Evolutionary conservation across 164 flowering plant species (phyloP), one percentile per base, ranked within the genome.

Genomic region (Santalum album): DNA sequence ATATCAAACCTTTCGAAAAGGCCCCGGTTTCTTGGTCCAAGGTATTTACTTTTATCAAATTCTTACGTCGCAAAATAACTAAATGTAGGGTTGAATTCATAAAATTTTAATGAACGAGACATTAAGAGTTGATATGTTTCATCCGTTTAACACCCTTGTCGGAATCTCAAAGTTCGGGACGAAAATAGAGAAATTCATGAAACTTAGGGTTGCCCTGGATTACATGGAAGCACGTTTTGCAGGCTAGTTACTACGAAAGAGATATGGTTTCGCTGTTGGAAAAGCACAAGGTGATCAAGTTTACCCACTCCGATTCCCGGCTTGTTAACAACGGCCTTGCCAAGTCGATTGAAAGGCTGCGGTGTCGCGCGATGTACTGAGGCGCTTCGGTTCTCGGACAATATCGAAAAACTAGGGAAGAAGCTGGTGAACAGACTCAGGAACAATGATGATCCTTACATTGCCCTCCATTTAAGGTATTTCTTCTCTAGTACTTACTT

Each of bases 1-100:
- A 40, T 0, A 29, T 65, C 20, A 67, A 51, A 15, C 72, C 72
- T 29, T 34, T 61, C 0, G 9, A 42, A 0, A 73, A 66, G 47
- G 62, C 74, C 2, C 83, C 80, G 0, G 55, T 78, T 47, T 75
- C 78, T 17, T 78, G 80, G 80, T 75, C 83, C 12, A 78, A 71
- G 76, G 83, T 67, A 36, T 16, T 29, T 29, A 29, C 34, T 9
- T 29, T 29, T 29, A 29, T 29, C n/a, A n/a, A n/a, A n/a, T n/a
- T n/a, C n/a, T n/a, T n/a, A n/a, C n/a, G n/a, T n/a, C n/a, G n/a
- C n/a, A n/a, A n/a, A n/a, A n/a, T n/a, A n/a, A n/a, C n/a, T n/a
- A n/a, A n/a, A n/a, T n/a, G n/a, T n/a, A n/a, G n/a, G n/a, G n/a
- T n/a, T n/a, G n/a, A n/a, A n/a, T n/a, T n/a, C n/a, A n/a, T n/a